Conservation (phyloP, 2,329 filamentous ascomycete species). For the Clonostachys sp. region DNA sequence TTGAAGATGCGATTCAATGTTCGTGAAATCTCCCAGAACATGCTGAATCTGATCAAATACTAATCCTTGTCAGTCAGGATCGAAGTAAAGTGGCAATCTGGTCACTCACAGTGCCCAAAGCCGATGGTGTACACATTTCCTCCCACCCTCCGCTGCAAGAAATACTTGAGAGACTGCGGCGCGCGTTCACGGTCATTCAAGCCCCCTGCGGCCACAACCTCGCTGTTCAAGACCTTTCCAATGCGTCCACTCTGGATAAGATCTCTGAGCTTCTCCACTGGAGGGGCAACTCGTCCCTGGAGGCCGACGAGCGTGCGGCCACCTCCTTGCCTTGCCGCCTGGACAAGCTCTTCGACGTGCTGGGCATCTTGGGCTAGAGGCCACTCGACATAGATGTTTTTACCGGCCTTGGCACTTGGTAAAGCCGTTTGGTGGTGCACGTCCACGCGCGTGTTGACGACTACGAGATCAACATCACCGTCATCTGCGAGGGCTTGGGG, state of each 20-base stretch:
- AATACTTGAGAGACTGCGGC: conserved; percentile 35
- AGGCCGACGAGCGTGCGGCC: conserved; percentile 40
- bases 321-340: conserved; percentile 21
- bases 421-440: conserved; percentile 38
- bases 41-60: conserved; percentile 39
- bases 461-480: conserved; percentile 46
- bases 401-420: conserved; percentile 45
- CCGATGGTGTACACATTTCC: conserved; percentile 37
- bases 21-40: conserved; percentile 37
- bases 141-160: conserved; percentile 38
- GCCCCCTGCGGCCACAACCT: conserved; percentile 31
- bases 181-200: conserved; percentile 23
- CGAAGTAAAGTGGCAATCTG: neutral
- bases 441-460: conserved; percentile 49
- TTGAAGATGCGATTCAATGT: conserved; percentile 32
- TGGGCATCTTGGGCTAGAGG: conserved; percentile 41
- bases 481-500: conserved; percentile 43
- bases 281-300: conserved; percentile 42
- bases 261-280: conserved; percentile 34
- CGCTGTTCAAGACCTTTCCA: conserved; percentile 47
- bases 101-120: conserved; percentile 31
- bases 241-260: conserved; percentile 38
- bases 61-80: conserved; percentile 7
- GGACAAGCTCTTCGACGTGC: conserved; percentile 33
- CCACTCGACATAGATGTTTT: conserved; percentile 53